Percentiles rank a stretch among this genome's conserved stretches.
Evolutionary conservation across 345 rosid species (phyloP).

Genomic region (Populus tremula): DNA sequence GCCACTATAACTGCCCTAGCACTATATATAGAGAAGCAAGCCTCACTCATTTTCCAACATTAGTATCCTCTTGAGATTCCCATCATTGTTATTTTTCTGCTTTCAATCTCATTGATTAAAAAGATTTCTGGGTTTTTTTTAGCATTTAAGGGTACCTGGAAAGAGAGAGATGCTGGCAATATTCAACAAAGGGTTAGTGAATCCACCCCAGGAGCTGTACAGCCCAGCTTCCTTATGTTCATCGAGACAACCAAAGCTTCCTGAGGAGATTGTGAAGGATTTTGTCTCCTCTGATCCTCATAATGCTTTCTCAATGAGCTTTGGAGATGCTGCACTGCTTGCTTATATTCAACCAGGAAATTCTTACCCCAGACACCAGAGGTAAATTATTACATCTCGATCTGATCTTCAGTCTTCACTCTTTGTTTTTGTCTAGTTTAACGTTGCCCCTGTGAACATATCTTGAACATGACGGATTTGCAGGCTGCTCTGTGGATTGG

Average conservation of each 20-base stretch:
- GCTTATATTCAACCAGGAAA: slow-evolving; percentile 50
- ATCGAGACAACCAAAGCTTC: slow-evolving; percentile 53
- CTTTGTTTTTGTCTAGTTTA: background rate
- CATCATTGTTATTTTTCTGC: background rate
- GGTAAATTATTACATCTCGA: slow-evolving; percentile 31
- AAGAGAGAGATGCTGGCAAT: slow-evolving; percentile 74
- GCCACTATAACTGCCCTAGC: background rate
- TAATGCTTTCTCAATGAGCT: slow-evolving; percentile 63
- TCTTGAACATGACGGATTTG: background rate
- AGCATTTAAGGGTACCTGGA: background rate
- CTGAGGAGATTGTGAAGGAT: slow-evolving; percentile 58
- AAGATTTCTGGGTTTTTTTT: background rate
- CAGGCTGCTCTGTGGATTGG: slow-evolving; percentile 78
- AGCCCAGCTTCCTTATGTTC: slow-evolving; percentile 65
- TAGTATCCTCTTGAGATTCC: background rate
- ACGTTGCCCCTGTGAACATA: background rate
- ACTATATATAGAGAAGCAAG: slow-evolving; percentile 5
- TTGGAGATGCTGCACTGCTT: slow-evolving; percentile 65
- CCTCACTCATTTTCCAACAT: background rate
- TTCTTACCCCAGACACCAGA: slow-evolving; percentile 38
- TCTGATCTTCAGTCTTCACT: background rate
- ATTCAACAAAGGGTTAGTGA: slow-evolving; percentile 66
- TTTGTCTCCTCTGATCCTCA: slow-evolving; percentile 53
- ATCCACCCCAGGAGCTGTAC: slow-evolving; percentile 89
- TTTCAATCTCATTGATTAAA: background rate